Evolutionary conservation across 1,284 basidiomycete genomes (phyloP), one percentile per base, ranked within the genome.

Genomic region (Gastroboletus turbinatus): DNA sequence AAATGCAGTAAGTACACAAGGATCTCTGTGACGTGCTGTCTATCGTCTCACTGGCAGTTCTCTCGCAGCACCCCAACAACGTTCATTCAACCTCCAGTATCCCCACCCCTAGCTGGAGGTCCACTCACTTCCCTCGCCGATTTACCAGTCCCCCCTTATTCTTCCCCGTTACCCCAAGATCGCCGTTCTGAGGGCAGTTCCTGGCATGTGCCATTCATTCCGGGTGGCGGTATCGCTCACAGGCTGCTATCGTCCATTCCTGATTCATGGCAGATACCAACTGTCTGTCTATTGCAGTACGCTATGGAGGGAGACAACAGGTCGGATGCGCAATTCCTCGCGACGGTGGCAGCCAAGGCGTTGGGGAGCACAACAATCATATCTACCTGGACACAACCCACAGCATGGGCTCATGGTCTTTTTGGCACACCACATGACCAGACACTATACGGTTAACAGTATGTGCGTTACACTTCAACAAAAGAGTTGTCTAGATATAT

Each of bases 251-350:
- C 78, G 0, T 80, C 84, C 43, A 74, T 80, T 56, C 77, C 86
- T 1, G 56, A 70, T 42, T 67, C 75, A 19, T 89, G 85, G 84
- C 71, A 78, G 43, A 79, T 83, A 30, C 83, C 84, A 19, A 80
- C 78, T 0, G 78, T 77, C 0, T 74, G 78, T 23, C 67, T 90
- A 9, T 70, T 90, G 43, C 85, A 88, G 55, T 90, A 87, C 60
- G 85, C 81, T 4, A 72, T 87, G 60, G 90, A 93, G 67, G 91
- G 90, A 3, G 91, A 93, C 67, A 93, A 93, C 64, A 76, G 86
- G 53, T 77, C 70, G 14, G 90, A 93, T 67, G 90, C 90, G 0
- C 73, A 78, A 16, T 72, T 85, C 21, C 74, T 91, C 25, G 87
- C 89, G 1, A 73, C 73, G 3, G 79, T 79, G 10, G 76, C 82